A percentile compares a stretch with the other conserved stretches of the same genome.
phyloP scores from a whole-genome alignment of 169 alveolate genomes.

The Plasmodium vinckei region DNA sequence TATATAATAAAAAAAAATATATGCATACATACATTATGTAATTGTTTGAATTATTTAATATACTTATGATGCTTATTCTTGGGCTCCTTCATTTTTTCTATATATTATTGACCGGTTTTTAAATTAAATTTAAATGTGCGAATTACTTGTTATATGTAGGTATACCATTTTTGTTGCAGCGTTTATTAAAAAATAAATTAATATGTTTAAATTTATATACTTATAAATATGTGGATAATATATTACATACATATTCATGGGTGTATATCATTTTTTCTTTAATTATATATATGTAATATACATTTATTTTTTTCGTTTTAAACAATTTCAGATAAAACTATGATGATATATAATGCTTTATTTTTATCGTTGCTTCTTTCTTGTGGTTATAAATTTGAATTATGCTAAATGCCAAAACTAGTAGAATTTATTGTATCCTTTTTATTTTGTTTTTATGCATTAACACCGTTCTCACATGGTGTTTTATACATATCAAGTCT shows the following conservation, averaged over 20 bases:
- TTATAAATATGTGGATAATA: background rate
- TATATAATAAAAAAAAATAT: background rate
- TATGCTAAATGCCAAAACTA: conserved; percentile 63
- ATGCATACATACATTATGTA: background rate
- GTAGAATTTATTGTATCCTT: background rate
- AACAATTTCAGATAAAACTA: conserved; percentile 15
- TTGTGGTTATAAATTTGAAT: background rate
- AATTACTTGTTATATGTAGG: no score
- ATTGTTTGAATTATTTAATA: conserved; percentile 2
- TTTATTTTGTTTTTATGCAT: conserved; percentile 20
- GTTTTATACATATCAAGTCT: conserved; percentile 6
- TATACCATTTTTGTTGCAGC: no score
- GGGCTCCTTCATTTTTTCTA: background rate
- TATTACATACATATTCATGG: background rate
- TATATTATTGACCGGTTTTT: no score
- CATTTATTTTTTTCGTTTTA: background rate
- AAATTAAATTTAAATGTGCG: no score
- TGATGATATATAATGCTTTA: background rate
- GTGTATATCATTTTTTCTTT: background rate
- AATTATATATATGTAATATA: no score
- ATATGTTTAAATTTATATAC: no score
- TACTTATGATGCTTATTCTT: conserved; percentile 1
- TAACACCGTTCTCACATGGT: conserved; percentile 6
- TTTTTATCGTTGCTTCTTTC: background rate
- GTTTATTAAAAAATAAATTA: no score